phyloP scores from a whole-genome alignment of 805 yeast genomes.

The Kodamaea jinghongensis region DNA sequence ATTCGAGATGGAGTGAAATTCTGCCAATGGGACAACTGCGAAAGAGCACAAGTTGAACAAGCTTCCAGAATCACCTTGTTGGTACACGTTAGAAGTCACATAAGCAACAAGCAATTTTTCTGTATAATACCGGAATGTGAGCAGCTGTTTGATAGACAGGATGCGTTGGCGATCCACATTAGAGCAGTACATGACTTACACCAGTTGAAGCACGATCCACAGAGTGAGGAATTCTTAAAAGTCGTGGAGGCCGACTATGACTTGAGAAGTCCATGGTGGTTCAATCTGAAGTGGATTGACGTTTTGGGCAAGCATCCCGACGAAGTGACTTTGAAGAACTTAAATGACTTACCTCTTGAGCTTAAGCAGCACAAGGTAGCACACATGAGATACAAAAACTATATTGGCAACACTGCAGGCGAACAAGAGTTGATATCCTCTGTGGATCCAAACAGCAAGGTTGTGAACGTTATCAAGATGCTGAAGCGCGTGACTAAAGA shows the following conservation, averaged over 20 bases:
- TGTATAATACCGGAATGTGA: slow-evolving; percentile 69
- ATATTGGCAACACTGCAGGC: slow-evolving; percentile 4
- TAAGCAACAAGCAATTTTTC: slow-evolving; percentile 59
- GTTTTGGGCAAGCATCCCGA: slow-evolving; percentile 3
- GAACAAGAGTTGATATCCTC: slow-evolving; percentile 7
- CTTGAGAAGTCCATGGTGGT: slow-evolving; percentile 44
- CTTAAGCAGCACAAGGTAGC: slow-evolving; percentile 36
- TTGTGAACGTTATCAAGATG: slow-evolving; percentile 8
- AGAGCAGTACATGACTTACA: slow-evolving; percentile 58
- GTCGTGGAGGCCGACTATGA: slow-evolving; percentile 33
- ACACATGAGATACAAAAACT: slow-evolving; percentile 26
- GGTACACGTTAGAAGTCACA: slow-evolving; percentile 63
- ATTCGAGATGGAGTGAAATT: not conserved
- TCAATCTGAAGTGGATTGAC: slow-evolving; percentile 9
- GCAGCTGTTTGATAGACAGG: slow-evolving; percentile 55
- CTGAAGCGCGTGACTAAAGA: slow-evolving; percentile 5
- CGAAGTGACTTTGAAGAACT: slow-evolving; percentile 15
- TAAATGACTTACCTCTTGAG: slow-evolving; percentile 28
- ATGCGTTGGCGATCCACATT: slow-evolving; percentile 63
- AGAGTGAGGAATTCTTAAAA: slow-evolving; percentile 24
- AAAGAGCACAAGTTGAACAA: not conserved
- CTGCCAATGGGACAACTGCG: slow-evolving; percentile 1
- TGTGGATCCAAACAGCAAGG: slow-evolving; percentile 7
- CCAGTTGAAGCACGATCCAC: slow-evolving; percentile 27
- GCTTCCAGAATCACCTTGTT: slow-evolving; percentile 43